Conservation (phyloP, 2,329 filamentous ascomycete species). For the Sporothrix humicola region DNA sequence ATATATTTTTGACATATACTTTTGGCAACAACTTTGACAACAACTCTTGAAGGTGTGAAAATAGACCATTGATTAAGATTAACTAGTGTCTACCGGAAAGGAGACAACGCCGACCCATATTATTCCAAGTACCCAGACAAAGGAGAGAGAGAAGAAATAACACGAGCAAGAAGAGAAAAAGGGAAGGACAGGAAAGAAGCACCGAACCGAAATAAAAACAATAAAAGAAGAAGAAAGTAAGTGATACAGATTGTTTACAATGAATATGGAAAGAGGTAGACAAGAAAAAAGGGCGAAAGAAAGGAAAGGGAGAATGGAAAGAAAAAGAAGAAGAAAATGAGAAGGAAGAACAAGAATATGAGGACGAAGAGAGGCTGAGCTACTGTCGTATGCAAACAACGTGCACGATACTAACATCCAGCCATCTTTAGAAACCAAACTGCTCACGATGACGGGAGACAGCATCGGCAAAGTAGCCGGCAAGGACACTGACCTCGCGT, state of each 20-base stretch:
- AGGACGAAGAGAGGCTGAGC: not conserved
- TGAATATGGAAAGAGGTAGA: not conserved
- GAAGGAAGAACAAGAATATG: not conserved
- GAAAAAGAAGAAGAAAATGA: not conserved
- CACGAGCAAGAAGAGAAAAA: not conserved
- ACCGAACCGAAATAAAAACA: not conserved
- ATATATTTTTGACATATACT: too few species aligned
- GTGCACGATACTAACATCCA: not conserved
- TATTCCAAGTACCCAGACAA: not conserved
- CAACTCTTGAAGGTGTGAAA: not conserved
- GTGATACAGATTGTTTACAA: not conserved
- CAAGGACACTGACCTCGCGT: slow-evolving; percentile 45
- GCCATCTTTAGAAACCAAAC: slow-evolving; percentile 17
- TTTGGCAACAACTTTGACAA: not conserved
- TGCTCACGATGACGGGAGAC: slow-evolving; percentile 31
- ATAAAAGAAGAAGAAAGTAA: not conserved
- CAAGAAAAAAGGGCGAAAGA: not conserved
- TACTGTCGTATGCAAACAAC: too few species aligned
- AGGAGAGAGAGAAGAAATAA: not conserved
- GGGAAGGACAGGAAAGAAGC: not conserved
- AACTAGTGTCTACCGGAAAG: not conserved
- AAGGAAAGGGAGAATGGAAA: not conserved
- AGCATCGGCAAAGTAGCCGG: slow-evolving; percentile 40
- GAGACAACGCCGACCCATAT: not conserved
- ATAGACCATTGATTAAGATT: not conserved